Evolutionary conservation across 306 rosid species (phyloP), one percentile per base, ranked within the genome.

Genomic region (Castanea mollissima): DNA sequence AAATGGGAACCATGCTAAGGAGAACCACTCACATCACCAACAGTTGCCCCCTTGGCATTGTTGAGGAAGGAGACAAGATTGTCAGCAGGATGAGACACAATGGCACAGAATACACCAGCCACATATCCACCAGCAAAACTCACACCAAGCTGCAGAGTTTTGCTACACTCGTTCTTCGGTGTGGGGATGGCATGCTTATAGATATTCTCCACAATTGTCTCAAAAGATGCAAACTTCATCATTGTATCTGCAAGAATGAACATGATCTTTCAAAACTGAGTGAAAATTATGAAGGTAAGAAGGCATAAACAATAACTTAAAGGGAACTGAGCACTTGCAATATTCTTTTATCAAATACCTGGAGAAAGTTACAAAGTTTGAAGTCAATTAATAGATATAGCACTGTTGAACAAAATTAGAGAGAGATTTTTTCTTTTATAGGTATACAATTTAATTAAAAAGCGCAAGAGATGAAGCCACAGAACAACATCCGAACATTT

Each of bases 81-180:
- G 85, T 95, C 99, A 23, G 99, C 98, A 74, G 99, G 99, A 82
- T 95, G 99, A 82, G 99, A 95, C 74, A 95, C 96, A 69, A 95
- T 67, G 25, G 99, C 99, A 79, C 99, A 95, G 56, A 93, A 81
- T n/a, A 95, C 90, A 77, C 99, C 99, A 13, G 99, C 99, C 54
- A 95, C 54, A 29, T 95, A 93, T 84, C 99, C 99, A 81, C 94
- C 98, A 68, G 94, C 93, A 79, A 95, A 93, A 85, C 99, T 95
- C 73, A 95, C 88, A 84, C 98, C 97, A 3, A 95, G 98, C 86
- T 95, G 99, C 74, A 93, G 84, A 72, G 25, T 1, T 82, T 92
- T 95, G 90, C 91, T 88, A 89, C 99, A 95, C 84, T 95, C 87
- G 12, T 63, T 89, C 92, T 95, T 95, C 19, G 99, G 98, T 54